Evolutionary conservation across 78 protist species (phyloP).

Genomic region (Dictyostelium intermedium): DNA sequence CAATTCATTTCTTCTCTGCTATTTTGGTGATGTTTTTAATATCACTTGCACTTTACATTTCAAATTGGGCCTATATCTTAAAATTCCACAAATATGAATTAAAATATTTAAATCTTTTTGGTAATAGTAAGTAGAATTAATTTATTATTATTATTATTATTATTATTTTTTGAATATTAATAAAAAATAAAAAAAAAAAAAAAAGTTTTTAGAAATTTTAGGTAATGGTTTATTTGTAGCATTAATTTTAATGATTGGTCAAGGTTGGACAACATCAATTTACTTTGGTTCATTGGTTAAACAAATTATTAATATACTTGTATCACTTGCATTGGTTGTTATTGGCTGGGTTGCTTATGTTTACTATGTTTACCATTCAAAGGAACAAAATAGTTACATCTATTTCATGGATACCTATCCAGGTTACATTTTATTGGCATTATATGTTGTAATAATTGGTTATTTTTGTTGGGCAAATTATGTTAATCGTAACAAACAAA

Average conservation of each 20-base stretch:
- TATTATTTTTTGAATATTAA: background rate
- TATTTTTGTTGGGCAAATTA: background rate
- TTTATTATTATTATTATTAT: background rate
- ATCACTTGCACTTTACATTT: constrained; percentile 1
- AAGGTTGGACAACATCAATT: constrained; percentile 67
- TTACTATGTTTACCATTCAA: background rate
- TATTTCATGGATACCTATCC: constrained; percentile 39
- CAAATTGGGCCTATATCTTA: constrained; percentile 23
- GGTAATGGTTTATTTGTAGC: constrained; percentile 5
- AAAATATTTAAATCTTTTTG: background rate
- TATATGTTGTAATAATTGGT: constrained; percentile 10
- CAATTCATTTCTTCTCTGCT: background rate
- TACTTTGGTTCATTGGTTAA: constrained; percentile 26
- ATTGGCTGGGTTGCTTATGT: background rate
- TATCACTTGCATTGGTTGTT: background rate
- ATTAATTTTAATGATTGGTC: constrained; percentile 32
- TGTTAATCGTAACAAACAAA: constrained; percentile 12
- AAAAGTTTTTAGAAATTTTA: background rate
- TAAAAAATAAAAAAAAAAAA: background rate
- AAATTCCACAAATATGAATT: background rate
- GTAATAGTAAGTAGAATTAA: constrained; percentile 20
- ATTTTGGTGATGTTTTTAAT: background rate
- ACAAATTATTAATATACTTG: background rate
- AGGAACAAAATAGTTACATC: background rate
- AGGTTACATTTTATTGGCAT: constrained; percentile 39